phyloP scores from a whole-genome alignment of 2,329 filamentous ascomycete species.

The Trichoderma oligosporum region DNA sequence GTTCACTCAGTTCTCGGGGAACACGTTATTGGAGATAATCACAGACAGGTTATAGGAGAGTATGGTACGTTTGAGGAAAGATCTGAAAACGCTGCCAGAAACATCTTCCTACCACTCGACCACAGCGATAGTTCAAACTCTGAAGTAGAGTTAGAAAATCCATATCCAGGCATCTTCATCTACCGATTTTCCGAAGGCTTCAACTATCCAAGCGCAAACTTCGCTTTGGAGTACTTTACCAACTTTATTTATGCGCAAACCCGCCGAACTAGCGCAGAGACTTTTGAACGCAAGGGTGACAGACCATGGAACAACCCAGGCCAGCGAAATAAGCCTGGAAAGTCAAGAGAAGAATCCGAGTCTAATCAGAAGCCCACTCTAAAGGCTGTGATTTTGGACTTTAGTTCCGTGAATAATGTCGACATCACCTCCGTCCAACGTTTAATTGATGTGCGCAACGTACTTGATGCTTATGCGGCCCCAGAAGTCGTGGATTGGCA shows the following conservation, averaged over 20 bases:
- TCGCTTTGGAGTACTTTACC: conserved; percentile 77
- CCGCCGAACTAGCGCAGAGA: conserved; percentile 67
- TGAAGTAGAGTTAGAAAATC: conserved; percentile 69
- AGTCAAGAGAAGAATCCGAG: conserved; percentile 30
- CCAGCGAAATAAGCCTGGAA: conserved; percentile 50
- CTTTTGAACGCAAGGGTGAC: conserved; percentile 66
- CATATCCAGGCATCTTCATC: conserved; percentile 91
- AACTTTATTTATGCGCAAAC: conserved; percentile 66
- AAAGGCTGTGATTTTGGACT: conserved; percentile 89
- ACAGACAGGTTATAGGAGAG: conserved; percentile 43
- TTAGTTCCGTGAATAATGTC: conserved; percentile 88
- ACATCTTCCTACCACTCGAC: conserved; percentile 81
- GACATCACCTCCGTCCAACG: conserved; percentile 91
- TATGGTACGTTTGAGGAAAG: conserved; percentile 53
- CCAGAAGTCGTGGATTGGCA: conserved; percentile 91
- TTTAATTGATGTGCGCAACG: conserved; percentile 90
- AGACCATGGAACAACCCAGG: conserved; percentile 95
- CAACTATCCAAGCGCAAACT: conserved; percentile 91
- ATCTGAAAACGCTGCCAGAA: conserved; percentile 55
- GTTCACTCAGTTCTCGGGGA: conserved; percentile 82
- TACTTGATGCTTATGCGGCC: conserved; percentile 78
- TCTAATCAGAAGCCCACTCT: conserved; percentile 59
- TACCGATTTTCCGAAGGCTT: conserved; percentile 93
- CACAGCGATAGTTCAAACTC: conserved; percentile 92
- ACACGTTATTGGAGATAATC: conserved; percentile 62